Percentiles rank a stretch among this genome's conserved stretches.
Conservation (phyloP, 306 rosid species). For the Quercus wislizeni region DNA sequence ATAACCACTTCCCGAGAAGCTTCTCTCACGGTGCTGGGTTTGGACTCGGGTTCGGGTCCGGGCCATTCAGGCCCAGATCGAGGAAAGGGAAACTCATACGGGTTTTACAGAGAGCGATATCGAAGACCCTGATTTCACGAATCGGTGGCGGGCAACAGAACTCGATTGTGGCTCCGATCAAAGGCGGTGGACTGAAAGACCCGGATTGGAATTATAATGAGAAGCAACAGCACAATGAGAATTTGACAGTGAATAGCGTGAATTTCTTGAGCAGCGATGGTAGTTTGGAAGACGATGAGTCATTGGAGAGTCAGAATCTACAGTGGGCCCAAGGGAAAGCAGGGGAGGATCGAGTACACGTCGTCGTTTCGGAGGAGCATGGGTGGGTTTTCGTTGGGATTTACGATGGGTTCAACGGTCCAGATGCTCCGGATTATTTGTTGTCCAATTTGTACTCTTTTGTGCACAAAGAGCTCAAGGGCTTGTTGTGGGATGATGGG, state of each 20-base stretch:
- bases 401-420: slow-evolving; percentile 95
- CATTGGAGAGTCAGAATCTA: slow-evolving; percentile 73
- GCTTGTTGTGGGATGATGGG: slow-evolving; percentile 83
- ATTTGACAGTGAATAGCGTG: slow-evolving; percentile 66
- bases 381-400: slow-evolving; percentile 99
- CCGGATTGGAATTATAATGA: slow-evolving; percentile 67
- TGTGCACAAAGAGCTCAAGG: slow-evolving; percentile 84
- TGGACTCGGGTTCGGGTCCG: slow-evolving; percentile 27
- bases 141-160: slow-evolving; percentile 45
- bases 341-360: slow-evolving; percentile 96
- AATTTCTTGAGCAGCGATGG: slow-evolving; percentile 85
- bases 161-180: slow-evolving; percentile 76
- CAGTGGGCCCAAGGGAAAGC: slow-evolving; percentile 99
- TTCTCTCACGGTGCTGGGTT: slow-evolving; percentile 76
- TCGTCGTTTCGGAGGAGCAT: slow-evolving; percentile 93
- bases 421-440: slow-evolving; percentile 93
- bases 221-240: slow-evolving; percentile 71
- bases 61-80: slow-evolving; percentile 42
- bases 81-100: slow-evolving; percentile 57
- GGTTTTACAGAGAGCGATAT: slow-evolving; percentile 58
- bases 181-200: slow-evolving; percentile 49
- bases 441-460: slow-evolving; percentile 65
- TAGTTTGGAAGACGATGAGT: slow-evolving; percentile 84
- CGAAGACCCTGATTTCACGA: slow-evolving; percentile 54
- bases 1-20: slow-evolving; percentile 77